Conservation (phyloP, 805 yeast genomes). For the Naumovozyma castellii region DNA sequence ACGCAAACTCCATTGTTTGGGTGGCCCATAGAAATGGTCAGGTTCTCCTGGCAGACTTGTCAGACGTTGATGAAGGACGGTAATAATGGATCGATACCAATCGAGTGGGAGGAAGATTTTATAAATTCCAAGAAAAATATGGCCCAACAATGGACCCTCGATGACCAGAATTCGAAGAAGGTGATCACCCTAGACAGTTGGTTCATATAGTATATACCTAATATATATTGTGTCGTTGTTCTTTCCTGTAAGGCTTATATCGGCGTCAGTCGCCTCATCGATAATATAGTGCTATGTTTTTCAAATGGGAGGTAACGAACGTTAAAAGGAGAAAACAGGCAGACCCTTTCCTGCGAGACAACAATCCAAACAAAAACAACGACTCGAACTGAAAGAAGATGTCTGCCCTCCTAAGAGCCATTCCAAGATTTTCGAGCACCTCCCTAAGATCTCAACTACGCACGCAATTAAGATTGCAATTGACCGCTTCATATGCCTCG, state of each 20-base stretch:
- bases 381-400: constrained; percentile 7
- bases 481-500: constrained; percentile 30
- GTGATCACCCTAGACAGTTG: constrained; percentile 24
- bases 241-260: background rate
- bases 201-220: constrained; percentile 4
- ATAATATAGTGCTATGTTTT: too few relatives aligned
- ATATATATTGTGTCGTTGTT: background rate
- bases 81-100: constrained; percentile 35
- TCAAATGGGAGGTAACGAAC: too few relatives aligned
- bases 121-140: constrained; percentile 23
- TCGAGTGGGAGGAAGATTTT: constrained; percentile 50
- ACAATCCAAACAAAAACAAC: background rate
- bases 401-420: constrained; percentile 24
- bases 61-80: constrained; percentile 48
- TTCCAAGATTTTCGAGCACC: constrained; percentile 19
- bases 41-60: constrained; percentile 95
- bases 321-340: background rate
- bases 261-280: too few relatives aligned
- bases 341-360: background rate
- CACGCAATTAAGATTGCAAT: constrained; percentile 13
- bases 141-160: constrained; percentile 17
- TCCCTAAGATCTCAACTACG: constrained; percentile 7
- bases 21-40: constrained; percentile 62
- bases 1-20: constrained; percentile 71
- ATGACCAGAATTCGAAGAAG: constrained; percentile 1